Evolutionary conservation across 768 basidiomycete species (phyloP).

Genomic region (Termitomyces sp.): DNA sequence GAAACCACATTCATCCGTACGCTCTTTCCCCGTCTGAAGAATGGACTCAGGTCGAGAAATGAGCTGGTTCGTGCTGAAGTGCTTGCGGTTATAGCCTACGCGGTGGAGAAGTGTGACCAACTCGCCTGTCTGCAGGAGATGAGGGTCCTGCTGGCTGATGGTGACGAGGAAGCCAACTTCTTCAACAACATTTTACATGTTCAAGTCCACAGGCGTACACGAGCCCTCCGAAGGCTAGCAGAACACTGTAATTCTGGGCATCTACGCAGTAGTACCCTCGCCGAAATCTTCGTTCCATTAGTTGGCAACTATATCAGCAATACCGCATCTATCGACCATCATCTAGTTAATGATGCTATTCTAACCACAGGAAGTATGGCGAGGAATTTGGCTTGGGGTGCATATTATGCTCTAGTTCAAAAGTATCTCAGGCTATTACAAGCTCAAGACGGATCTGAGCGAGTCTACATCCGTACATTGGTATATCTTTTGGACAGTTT

Average conservation of each 20-base stretch:
- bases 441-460: conserved; percentile 66
- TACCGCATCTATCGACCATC: conserved; percentile 65
- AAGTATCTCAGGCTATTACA: conserved; percentile 71
- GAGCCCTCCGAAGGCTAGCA: conserved; percentile 81
- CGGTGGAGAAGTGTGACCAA: conserved; percentile 58
- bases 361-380: conserved; percentile 73
- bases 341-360: conserved; percentile 89
- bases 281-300: conserved; percentile 84
- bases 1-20: conserved; percentile 56
- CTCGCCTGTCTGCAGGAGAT: conserved; percentile 71
- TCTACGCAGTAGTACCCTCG: conserved; percentile 63
- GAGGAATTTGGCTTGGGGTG: conserved; percentile 73
- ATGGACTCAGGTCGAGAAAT: conserved; percentile 69
- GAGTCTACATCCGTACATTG: conserved; percentile 78
- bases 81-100: conserved; percentile 71
- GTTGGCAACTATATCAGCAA: conserved; percentile 75
- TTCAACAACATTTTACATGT: conserved; percentile 96
- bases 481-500: conserved; percentile 87
- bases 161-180: conserved; percentile 93
- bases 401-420: conserved; percentile 76
- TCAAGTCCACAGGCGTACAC: conserved; percentile 82
- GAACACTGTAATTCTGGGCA: conserved; percentile 67
- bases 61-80: conserved; percentile 88
- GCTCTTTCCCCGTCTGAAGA: conserved; percentile 76
- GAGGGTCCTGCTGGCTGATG: conserved; percentile 72